phyloP scores from a whole-genome alignment of 176 grass and related monocot species.

The Ensete glaucum region DNA sequence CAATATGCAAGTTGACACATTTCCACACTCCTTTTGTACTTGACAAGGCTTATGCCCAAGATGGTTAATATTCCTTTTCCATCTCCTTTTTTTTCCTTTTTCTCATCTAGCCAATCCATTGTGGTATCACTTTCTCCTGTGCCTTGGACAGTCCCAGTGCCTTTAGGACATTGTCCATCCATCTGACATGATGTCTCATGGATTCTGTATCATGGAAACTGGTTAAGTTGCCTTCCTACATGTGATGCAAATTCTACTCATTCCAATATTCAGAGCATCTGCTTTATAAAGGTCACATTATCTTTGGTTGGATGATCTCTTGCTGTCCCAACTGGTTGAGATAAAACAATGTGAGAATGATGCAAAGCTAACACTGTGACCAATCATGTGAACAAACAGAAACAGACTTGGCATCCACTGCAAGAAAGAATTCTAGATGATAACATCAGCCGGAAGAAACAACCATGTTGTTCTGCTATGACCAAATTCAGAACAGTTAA shows the following conservation, averaged over 20 bases:
- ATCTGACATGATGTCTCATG: slow-evolving; percentile 2
- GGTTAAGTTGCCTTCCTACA: slow-evolving; percentile 8
- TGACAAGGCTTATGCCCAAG: not conserved
- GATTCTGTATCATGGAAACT: slow-evolving; percentile 5
- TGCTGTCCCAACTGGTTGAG: not conserved
- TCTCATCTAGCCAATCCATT: not conserved
- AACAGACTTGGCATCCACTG: not conserved
- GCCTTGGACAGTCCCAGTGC: not conserved
- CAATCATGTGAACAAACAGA: not conserved
- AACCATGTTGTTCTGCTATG: no score
- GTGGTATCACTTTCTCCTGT: not conserved
- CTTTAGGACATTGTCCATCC: not conserved
- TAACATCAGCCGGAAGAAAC: not conserved
- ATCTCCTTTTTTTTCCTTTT: not conserved
- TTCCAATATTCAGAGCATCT: not conserved
- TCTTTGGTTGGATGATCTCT: not conserved
- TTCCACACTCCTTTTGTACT: not conserved
- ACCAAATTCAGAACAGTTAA: no score
- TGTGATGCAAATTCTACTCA: slow-evolving; percentile 6
- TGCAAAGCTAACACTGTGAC: not conserved
- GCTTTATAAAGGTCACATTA: not conserved
- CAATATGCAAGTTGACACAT: not conserved
- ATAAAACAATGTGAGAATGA: not conserved
- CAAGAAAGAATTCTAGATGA: not conserved
- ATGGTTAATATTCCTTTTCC: not conserved